Evolutionary conservation across 768 basidiomycete species (phyloP).

Genomic region (Russula sp.): DNA sequence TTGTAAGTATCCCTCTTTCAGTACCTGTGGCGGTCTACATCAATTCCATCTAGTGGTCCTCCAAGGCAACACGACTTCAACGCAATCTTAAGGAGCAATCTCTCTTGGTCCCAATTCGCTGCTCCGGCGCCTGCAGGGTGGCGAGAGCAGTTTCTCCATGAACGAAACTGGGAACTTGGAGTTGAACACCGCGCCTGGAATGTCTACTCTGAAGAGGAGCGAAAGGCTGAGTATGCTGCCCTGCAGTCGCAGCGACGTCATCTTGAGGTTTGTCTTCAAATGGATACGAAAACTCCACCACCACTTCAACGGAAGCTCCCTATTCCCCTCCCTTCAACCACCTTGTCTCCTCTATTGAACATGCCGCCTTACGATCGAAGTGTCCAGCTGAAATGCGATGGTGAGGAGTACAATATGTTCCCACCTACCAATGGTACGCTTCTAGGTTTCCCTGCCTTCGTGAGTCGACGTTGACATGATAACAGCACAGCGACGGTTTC

Average conservation of each 20-base stretch:
- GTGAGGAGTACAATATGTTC: not conserved
- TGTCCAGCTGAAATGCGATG: not conserved
- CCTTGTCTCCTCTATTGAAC: not conserved
- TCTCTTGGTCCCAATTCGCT: conserved; percentile 19
- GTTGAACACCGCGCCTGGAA: conserved; percentile 2
- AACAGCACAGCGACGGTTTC: not conserved
- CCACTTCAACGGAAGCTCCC: conserved; percentile 5
- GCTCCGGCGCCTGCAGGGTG: conserved; percentile 14
- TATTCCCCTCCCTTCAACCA: not conserved
- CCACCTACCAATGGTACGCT: not conserved
- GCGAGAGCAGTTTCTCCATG: conserved; percentile 11
- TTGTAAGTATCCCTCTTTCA: conserved; percentile 6
- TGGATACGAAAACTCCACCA: not conserved
- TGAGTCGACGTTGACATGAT: not conserved
- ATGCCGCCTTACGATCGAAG: not conserved
- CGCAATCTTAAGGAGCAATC: conserved; percentile 9
- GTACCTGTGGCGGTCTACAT: not conserved
- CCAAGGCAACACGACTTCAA: conserved; percentile 13
- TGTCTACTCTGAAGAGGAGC: conserved; percentile 11
- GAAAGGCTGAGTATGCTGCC: conserved; percentile 7
- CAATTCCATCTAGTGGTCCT: conserved; percentile 5
- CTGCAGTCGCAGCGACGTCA: conserved; percentile 10
- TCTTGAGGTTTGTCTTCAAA: not conserved
- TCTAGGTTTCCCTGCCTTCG: not conserved
- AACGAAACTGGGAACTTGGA: conserved; percentile 8